A percentile compares a stretch with the other conserved stretches of the same genome.
Conservation (phyloP, 2,329 filamentous ascomycete species). For the Aspergillus arachidicola region DNA sequence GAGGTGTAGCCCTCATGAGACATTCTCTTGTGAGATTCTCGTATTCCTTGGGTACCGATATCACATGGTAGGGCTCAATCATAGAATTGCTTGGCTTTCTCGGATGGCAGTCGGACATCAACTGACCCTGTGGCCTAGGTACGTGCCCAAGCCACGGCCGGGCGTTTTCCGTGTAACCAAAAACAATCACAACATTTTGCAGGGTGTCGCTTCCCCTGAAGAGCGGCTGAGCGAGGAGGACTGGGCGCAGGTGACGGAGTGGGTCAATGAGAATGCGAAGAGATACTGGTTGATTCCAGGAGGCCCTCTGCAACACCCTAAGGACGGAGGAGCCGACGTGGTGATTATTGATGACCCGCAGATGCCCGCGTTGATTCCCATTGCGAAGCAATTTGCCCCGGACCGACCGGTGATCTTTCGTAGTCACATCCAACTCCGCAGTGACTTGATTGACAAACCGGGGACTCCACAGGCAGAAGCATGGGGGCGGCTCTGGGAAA, state of each 20-base stretch:
- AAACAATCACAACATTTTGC: slow-evolving; percentile 85
- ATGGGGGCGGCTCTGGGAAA: slow-evolving; percentile 75
- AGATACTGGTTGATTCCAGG: slow-evolving; percentile 72
- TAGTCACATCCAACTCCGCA: slow-evolving; percentile 80
- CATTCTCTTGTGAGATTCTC: slow-evolving; percentile 76
- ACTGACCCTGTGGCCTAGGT: slow-evolving; percentile 42
- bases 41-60: slow-evolving; percentile 65
- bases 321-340: slow-evolving; percentile 73
- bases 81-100: not conserved
- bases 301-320: slow-evolving; percentile 66
- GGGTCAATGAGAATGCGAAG: slow-evolving; percentile 73
- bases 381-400: slow-evolving; percentile 72
- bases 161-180: slow-evolving; percentile 83
- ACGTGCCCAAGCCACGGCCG: slow-evolving; percentile 76
- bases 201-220: slow-evolving; percentile 70
- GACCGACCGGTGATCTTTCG: slow-evolving; percentile 77
- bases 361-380: slow-evolving; percentile 76
- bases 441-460: slow-evolving; percentile 66
- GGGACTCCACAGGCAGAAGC: slow-evolving; percentile 71
- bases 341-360: slow-evolving; percentile 82
- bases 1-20: slow-evolving; percentile 79
- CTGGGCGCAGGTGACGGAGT: slow-evolving; percentile 65
- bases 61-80: slow-evolving; percentile 65
- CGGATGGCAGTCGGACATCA: not conserved
- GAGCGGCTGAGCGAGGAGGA: slow-evolving; percentile 67